A percentile compares a stretch with the other conserved stretches of the same genome.
Conservation (phyloP, 1,284 basidiomycete genomes). For the Malassezia equina region DNA sequence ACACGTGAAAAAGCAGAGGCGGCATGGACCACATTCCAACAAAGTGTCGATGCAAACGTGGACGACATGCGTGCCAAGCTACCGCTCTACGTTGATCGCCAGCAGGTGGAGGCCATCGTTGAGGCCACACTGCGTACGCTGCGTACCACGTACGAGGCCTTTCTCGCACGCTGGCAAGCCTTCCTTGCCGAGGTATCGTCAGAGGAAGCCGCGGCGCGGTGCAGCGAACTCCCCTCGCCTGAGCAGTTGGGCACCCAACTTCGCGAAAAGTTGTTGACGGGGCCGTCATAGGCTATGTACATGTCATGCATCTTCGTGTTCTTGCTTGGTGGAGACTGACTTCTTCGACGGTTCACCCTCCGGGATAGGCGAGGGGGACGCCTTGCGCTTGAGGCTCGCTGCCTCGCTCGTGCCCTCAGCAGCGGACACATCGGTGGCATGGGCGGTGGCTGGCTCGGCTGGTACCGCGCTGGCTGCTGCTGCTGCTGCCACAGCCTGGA, state of each 20-base stretch:
- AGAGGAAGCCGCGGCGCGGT: neutral
- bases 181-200: neutral
- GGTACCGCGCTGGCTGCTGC: neutral
- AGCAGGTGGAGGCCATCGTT: neutral
- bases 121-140: neutral
- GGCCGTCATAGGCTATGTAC: constrained; percentile 1
- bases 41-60: constrained; percentile 14
- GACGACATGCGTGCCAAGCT: constrained; percentile 1
- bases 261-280: neutral
- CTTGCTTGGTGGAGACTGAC: neutral
- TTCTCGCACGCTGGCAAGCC: neutral
- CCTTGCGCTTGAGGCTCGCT: constrained; percentile 6
- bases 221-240: neutral
- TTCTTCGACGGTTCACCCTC: neutral
- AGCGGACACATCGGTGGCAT: no score
- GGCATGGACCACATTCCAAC: constrained; percentile 10
- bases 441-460: neutral
- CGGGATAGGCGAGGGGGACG: neutral
- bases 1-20: neutral
- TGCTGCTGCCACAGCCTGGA: neutral
- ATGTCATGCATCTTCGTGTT: neutral
- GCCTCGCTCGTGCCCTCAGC: neutral
- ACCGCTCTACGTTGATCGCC: neutral
- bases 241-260: neutral
- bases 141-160: neutral